These are phyloP conservation scores for Apiospora saccharicola DNA, from an alignment of 2,329 filamentous ascomycete species.

Conservation along the genomic window DNA sequence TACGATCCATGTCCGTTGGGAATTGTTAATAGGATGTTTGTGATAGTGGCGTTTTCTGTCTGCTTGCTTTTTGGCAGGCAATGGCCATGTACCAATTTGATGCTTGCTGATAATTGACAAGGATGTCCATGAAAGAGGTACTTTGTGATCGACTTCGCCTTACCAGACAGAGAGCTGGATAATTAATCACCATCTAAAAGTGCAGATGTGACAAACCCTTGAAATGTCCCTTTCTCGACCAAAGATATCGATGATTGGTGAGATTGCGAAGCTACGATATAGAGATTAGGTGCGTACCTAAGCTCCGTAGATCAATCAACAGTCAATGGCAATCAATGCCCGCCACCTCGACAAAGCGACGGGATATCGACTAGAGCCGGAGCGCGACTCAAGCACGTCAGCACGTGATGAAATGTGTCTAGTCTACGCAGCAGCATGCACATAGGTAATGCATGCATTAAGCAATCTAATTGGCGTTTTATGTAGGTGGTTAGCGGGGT, in stretches of 20 bases:
- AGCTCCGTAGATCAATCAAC: background rate
- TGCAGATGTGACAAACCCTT: background rate
- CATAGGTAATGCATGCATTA: slow-evolving; percentile 3
- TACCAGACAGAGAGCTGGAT: background rate
- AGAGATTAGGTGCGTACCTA: background rate
- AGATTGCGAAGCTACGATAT: background rate
- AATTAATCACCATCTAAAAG: background rate
- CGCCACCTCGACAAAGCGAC: slow-evolving; percentile 16
- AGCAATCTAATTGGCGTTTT: background rate
- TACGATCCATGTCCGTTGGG: background rate
- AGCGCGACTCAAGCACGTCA: slow-evolving; percentile 12
- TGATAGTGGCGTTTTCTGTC: slow-evolving; percentile 5
- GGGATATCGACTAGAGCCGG: background rate
- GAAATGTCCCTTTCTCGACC: background rate
- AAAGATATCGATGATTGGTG: background rate
- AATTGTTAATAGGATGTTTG: background rate
- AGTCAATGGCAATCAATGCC: background rate
- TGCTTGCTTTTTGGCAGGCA: slow-evolving; percentile 13
- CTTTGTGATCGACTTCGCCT: background rate
- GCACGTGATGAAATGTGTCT: background rate
- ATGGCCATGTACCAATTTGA: background rate
- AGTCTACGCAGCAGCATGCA: background rate
- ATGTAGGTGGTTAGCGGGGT: background rate
- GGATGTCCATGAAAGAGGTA: background rate
- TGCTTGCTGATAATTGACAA: slow-evolving; percentile 18